phyloP scores from a whole-genome alignment of 768 basidiomycete genomes.

The Cystofilobasidium bisporidii region DNA sequence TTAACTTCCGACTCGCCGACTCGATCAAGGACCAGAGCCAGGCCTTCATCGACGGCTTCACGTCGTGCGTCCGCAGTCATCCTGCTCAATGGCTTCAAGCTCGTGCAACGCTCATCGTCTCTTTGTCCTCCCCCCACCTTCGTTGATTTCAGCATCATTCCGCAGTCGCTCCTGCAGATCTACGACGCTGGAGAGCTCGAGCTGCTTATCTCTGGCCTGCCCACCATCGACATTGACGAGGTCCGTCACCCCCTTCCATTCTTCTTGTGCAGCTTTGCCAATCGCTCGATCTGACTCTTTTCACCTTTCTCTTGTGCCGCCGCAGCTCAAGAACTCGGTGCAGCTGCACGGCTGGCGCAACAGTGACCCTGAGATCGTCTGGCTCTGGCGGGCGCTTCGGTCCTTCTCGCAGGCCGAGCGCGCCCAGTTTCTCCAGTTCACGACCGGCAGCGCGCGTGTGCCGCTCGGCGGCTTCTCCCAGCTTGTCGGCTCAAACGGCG shows the following conservation, averaged over 20 bases:
- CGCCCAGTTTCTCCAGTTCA: conserved; percentile 94
- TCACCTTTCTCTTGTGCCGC: not conserved
- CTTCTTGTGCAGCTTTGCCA: conserved; percentile 86
- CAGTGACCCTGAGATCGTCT: conserved; percentile 82
- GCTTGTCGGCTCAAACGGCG: conserved; percentile 60
- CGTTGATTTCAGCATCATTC: conserved; percentile 54
- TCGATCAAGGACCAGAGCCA: conserved; percentile 96
- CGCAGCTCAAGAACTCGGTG: conserved; percentile 29
- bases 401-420: conserved; percentile 94
- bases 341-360: conserved; percentile 38
- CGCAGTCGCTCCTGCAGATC: conserved; percentile 87
- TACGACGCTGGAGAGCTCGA: conserved; percentile 57
- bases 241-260: conserved; percentile 45
- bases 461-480: conserved; percentile 90
- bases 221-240: conserved; percentile 98
- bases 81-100: not conserved
- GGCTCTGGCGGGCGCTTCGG: conserved; percentile 99
- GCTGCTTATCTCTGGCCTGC: conserved; percentile 87
- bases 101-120: not conserved
- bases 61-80: conserved; percentile 56
- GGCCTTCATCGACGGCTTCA: conserved; percentile 78
- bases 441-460: conserved; percentile 59
- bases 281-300: conserved; percentile 47
- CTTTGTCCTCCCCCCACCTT: not conserved
- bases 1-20: conserved; percentile 82